These are phyloP conservation scores for Ascodesmis nigricans DNA, from an alignment of 495 filamentous ascomycete genomes.

Conservation along the genomic window DNA sequence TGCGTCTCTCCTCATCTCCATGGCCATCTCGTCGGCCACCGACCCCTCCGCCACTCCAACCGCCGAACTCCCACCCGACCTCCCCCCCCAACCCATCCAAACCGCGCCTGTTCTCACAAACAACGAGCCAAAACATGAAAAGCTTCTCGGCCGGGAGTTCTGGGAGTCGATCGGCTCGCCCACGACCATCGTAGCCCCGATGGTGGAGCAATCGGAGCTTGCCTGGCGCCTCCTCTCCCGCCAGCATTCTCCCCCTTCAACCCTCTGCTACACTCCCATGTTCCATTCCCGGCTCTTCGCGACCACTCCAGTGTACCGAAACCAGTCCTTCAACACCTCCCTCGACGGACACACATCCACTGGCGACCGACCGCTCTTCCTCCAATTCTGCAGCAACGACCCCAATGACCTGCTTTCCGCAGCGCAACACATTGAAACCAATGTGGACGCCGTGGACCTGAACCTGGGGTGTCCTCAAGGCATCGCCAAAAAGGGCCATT, in stretches of 20 bases:
- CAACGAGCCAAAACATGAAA: too few relatives aligned
- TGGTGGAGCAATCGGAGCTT: constrained; percentile 97
- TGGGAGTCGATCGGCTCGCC: constrained; percentile 85
- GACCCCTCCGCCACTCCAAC: too few relatives aligned
- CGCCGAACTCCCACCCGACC: too few relatives aligned
- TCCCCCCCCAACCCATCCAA: too few relatives aligned
- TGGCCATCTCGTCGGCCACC: too few relatives aligned
- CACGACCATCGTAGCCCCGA: constrained; percentile 75
- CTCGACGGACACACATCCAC: constrained; percentile 75
- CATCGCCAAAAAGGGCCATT: constrained; percentile 73
- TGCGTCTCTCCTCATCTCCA: too few relatives aligned
- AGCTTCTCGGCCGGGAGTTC: constrained; percentile 66
- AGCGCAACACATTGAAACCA: constrained; percentile 50
- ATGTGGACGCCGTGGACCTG: constrained; percentile 87
- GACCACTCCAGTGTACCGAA: constrained; percentile 51
- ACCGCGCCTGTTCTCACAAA: too few relatives aligned
- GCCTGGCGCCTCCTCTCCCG: constrained; percentile 89
- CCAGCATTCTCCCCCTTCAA: constrained; percentile 52
- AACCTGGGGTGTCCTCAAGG: constrained; percentile 97
- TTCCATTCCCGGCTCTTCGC: constrained; percentile 70
- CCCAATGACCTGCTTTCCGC: constrained; percentile 55
- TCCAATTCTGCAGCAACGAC: constrained; percentile 91
- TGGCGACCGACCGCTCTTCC: constrained; percentile 70
- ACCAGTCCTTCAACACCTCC: constrained; percentile 44
- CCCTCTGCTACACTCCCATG: constrained; percentile 83